phyloP scores from a whole-genome alignment of 768 basidiomycete genomes.

The Russula emetica region DNA sequence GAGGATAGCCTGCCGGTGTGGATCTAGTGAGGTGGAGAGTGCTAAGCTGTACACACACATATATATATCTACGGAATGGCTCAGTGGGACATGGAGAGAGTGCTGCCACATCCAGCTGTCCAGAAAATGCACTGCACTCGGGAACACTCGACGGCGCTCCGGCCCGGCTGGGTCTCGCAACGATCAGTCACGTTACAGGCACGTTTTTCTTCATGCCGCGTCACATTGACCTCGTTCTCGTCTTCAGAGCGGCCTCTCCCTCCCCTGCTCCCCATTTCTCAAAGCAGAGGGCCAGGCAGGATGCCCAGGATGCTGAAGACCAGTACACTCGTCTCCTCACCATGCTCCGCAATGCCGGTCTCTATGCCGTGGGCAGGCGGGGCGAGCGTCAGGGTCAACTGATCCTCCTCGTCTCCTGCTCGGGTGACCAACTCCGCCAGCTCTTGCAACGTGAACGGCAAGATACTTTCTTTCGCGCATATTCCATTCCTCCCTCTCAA shows the following conservation, averaged over 20 bases:
- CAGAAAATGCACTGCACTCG: too few species aligned
- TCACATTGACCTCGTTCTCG: constrained; percentile 68
- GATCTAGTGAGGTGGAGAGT: too few species aligned
- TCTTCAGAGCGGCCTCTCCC: constrained; percentile 52
- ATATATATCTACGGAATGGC: too few species aligned
- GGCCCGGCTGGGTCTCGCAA: too few species aligned
- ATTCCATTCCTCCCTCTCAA: not conserved
- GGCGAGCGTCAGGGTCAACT: constrained; percentile 76
- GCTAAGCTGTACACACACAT: too few species aligned
- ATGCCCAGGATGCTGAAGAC: constrained; percentile 57
- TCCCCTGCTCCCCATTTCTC: constrained; percentile 37
- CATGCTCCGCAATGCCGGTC: constrained; percentile 55
- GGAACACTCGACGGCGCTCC: too few species aligned
- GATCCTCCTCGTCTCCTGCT: constrained; percentile 71
- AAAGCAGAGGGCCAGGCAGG: constrained; percentile 59
- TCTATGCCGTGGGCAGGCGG: constrained; percentile 68
- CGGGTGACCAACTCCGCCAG: constrained; percentile 52
- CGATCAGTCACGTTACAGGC: constrained; percentile 8
- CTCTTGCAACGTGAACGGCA: constrained; percentile 75
- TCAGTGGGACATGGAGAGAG: too few species aligned
- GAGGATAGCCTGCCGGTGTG: too few species aligned
- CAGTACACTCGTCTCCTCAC: constrained; percentile 66
- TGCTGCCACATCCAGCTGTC: too few species aligned
- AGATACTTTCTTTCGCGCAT: constrained; percentile 29
- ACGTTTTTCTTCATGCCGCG: constrained; percentile 40